Evolutionary conservation across 495 filamentous ascomycete genomes (phyloP).

Genomic region (Penicillium canariense): DNA sequence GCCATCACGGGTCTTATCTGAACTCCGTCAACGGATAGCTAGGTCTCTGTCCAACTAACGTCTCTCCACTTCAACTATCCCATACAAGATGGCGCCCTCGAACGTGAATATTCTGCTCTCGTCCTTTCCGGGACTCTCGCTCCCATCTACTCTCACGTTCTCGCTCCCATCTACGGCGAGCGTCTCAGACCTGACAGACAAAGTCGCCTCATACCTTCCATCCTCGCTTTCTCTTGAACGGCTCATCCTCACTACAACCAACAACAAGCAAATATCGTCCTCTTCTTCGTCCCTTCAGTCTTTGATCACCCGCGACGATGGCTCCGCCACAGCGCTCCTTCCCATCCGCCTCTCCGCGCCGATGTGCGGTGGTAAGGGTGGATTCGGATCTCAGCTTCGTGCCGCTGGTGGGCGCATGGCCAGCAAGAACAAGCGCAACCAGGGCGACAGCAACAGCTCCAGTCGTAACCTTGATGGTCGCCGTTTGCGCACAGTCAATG

Average conservation of each 20-base stretch:
- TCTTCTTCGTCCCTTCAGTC: constrained; percentile 34
- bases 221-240: constrained; percentile 39
- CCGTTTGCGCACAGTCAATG: constrained; percentile 83
- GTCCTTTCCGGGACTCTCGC: constrained; percentile 75
- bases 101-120: constrained; percentile 80
- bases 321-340: constrained; percentile 63
- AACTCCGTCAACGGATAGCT: background rate
- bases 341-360: constrained; percentile 73
- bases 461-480: constrained; percentile 92
- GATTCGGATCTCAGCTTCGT: constrained; percentile 94
- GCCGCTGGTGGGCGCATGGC: constrained; percentile 98
- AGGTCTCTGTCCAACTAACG: background rate
- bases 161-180: constrained; percentile 62
- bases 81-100: constrained; percentile 32
- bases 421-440: constrained; percentile 79
- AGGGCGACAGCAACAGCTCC: constrained; percentile 81
- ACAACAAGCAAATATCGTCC: constrained; percentile 64
- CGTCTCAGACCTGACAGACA: constrained; percentile 61
- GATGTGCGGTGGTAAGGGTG: constrained; percentile 89
- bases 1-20: constrained; percentile 6
- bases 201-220: constrained; percentile 65
- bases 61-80: background rate
- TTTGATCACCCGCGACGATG: constrained; percentile 24
- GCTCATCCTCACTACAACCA: constrained; percentile 78
- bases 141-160: constrained; percentile 74